Evolutionary conservation across 345 rosid species (phyloP), one percentile per base, ranked within the genome.

Genomic region (Garcia nutans): DNA sequence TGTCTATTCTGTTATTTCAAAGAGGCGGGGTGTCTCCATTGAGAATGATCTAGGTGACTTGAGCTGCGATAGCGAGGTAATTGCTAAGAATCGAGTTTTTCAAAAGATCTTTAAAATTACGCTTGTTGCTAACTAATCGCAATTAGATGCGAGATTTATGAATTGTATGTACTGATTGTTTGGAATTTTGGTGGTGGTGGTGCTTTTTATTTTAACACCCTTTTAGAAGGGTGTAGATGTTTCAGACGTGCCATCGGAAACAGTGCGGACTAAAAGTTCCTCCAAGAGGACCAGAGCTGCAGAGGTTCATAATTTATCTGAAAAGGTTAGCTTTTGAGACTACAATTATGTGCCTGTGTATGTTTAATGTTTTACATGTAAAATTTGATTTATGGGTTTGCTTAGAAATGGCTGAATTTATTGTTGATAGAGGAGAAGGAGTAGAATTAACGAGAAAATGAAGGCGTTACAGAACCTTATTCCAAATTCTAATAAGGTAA

Each of bases 371-470:
- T 24, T 9, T 22, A 56, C 22, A 31, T 64, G 42, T 65, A 37
- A 54, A 33, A 66, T 58, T 84, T 71, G 9, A 44, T 77, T 76
- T 71, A 12, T 47, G 72, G 64, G 24, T 44, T 65, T 42, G 26
- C 10, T 33, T 52, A 74, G 31, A 6, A 60, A n/a, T 60, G 65
- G 71, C 8, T 75, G 76, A 59, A 81, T 74, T 70, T 33, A 5
- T 33, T 80, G 74, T 47, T 69, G 42, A 77, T 85, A 96, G 99
- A 90, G 96, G 77, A 89, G 99, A 81, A 87, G 98, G 82, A 96
- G 97, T 71, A 89, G 93, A 87, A 96, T 96, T 70, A 96, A 96
- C 79, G 99, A 93, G 85, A 96, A 93, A 83, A 96, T 96, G 98
- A 96, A 93, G 78, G 98, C 99, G 10, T 87, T 96, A 68, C 99